A percentile compares a stretch with the other conserved stretches of the same genome.
phyloP scores from a whole-genome alignment of 2,329 filamentous ascomycete species.

The Fusarium sublunatum region DNA sequence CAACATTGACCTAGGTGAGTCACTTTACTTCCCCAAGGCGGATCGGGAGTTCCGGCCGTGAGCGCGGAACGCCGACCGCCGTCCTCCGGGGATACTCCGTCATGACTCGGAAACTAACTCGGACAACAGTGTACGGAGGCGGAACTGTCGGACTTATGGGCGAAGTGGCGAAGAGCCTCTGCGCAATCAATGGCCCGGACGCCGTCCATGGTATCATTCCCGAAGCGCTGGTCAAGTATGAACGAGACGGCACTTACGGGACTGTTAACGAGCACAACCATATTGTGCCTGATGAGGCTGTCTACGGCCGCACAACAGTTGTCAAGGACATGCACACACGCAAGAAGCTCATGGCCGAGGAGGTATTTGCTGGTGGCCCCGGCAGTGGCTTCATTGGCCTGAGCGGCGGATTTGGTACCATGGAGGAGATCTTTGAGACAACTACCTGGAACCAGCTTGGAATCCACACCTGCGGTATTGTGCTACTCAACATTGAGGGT shows the following conservation, averaged over 20 bases:
- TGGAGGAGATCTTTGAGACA: conserved; percentile 94
- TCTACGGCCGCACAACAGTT: conserved; percentile 87
- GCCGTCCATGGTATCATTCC: conserved; percentile 96
- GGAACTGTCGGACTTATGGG: conserved; percentile 97
- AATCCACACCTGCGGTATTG: conserved; percentile 83
- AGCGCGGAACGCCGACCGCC: conserved; percentile 16
- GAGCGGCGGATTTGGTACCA: conserved; percentile 89
- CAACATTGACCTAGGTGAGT: conserved; percentile 78
- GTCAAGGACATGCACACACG: conserved; percentile 97
- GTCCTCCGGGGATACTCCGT: neutral
- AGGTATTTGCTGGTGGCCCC: conserved; percentile 82
- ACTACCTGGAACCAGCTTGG: conserved; percentile 97
- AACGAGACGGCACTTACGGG: conserved; percentile 71
- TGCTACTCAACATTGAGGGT: conserved; percentile 86
- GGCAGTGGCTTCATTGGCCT: conserved; percentile 92
- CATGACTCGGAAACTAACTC: conserved; percentile 19
- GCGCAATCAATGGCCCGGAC: conserved; percentile 81
- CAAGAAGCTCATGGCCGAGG: conserved; percentile 91
- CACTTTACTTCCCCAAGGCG: conserved; percentile 24
- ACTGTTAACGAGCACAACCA: conserved; percentile 60
- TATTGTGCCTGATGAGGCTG: conserved; percentile 69
- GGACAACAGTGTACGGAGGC: conserved; percentile 81
- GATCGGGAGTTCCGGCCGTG: neutral
- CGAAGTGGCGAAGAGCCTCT: conserved; percentile 87
- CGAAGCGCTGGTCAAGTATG: conserved; percentile 81